Evolutionary conservation across 2,329 filamentous ascomycete species (phyloP), one percentile per base, ranked within the genome.

Genomic region (Aspergillus terreus): DNA sequence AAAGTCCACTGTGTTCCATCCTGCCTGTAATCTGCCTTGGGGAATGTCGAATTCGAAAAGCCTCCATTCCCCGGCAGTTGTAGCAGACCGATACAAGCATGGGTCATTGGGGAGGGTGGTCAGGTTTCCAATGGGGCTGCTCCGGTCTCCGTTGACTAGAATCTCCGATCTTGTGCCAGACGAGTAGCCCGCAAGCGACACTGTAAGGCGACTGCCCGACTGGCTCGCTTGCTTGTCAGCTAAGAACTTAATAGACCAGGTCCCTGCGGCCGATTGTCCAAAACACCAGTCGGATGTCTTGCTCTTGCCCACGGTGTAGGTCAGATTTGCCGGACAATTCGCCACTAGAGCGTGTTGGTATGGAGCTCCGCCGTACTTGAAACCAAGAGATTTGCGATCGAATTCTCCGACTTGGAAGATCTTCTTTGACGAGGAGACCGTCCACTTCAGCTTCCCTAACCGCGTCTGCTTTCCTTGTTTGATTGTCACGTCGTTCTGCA

Each of bases 371-470:
- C 74, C 74, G 38, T 72, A 66, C 44, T 65, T 59, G 55, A 80
- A 80, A 4, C 75, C 76, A 5, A 72, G 60, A 4, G 71, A 69
- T 41, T 71, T 75, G 47, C 76, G 75, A 55, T 80, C 77, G 15
- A 79, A 73, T 15, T 69, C 71, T 21, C 78, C 77, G 30, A 80
- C 67, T 51, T 77, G 78, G 66, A 78, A 81, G 43, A 81, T 71
- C 35, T 65, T 66, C 36, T 69, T 71, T 17, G 68, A 66, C 0
- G 54, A 51, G 0, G 72, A 70, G 2, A 75, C 63, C 0, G 56
- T 58, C 78, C 78, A 80, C 2, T 52, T 63, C 4, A 79, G 55
- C 1, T 61, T 63, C 2, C 72, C 70, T 1, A 79, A 64, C 6
- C 71, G 65, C 0, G 67, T 71, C 3, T 63, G 63, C 32, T 71